A percentile compares a stretch with the other conserved stretches of the same genome.
phyloP scores from a whole-genome alignment of 495 filamentous ascomycete species.

The Collariella sp. region DNA sequence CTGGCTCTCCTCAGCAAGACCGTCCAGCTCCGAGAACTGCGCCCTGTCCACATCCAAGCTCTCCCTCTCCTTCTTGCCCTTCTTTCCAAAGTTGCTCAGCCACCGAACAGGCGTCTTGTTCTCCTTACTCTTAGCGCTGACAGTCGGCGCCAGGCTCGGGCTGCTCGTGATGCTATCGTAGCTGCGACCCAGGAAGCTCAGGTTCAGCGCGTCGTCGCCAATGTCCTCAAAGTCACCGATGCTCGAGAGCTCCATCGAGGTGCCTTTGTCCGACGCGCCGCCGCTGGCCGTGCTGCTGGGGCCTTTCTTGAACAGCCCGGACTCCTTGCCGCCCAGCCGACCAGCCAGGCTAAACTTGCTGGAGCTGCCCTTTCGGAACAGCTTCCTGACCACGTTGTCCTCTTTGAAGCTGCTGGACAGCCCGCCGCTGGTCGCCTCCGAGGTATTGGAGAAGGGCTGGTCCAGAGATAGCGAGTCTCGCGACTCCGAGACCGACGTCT shows the following conservation, averaged over 20 bases:
- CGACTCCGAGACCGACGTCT: constrained; percentile 58
- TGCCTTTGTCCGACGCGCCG: constrained; percentile 36
- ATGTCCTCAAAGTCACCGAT: constrained; percentile 42
- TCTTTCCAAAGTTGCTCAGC: constrained; percentile 40
- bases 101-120: constrained; percentile 34
- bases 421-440: constrained; percentile 47
- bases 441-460: constrained; percentile 54
- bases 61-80: constrained; percentile 43
- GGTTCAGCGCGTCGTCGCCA: constrained; percentile 25
- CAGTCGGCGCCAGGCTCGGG: constrained; percentile 4
- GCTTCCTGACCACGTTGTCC: constrained; percentile 54
- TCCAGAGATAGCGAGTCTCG: constrained; percentile 61
- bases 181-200: constrained; percentile 28
- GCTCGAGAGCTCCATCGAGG: constrained; percentile 36
- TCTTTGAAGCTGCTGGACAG: constrained; percentile 34
- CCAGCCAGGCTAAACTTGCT: constrained; percentile 69
- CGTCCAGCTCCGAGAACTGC: constrained; percentile 17
- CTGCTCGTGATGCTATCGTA: constrained; percentile 32
- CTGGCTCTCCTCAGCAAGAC: constrained; percentile 4
- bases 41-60: constrained; percentile 39
- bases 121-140: constrained; percentile 15
- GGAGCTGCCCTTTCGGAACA: constrained; percentile 71
- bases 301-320: constrained; percentile 55
- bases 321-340: constrained; percentile 51
- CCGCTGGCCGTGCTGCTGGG: constrained; percentile 41